phyloP scores from a whole-genome alignment of 495 filamentous ascomycete species.

The Opeltia flavorubescens region DNA sequence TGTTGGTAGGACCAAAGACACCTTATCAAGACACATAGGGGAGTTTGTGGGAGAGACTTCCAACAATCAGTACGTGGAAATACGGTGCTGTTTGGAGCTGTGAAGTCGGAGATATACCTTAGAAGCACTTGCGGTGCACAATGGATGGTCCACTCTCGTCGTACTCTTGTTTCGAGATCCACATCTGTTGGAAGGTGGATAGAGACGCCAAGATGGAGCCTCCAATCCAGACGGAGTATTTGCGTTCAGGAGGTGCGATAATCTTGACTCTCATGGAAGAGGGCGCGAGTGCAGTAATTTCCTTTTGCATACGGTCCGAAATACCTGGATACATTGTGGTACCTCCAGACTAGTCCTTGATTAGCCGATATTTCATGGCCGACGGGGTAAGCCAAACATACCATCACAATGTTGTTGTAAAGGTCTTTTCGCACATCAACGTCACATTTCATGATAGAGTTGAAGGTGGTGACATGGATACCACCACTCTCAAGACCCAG shows the following conservation, averaged over 20 bases:
- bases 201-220: constrained; percentile 98
- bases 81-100: not conserved
- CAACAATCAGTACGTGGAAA: too few species aligned
- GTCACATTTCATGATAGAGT: constrained; percentile 99
- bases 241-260: constrained; percentile 62
- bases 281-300: constrained; percentile 97
- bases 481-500: constrained; percentile 95
- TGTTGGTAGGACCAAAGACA: not conserved
- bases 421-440: constrained; percentile 99
- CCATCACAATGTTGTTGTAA: constrained; percentile 99
- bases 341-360: constrained; percentile 63
- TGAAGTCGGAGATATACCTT: constrained; percentile 39
- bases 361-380: constrained; percentile 8
- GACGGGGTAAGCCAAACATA: constrained; percentile 31
- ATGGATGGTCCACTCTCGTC: constrained; percentile 99
- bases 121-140: constrained; percentile 99
- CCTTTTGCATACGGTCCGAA: constrained; percentile 99
- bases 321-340: constrained; percentile 99
- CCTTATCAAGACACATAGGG: constrained; percentile 1
- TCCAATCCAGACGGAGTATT: constrained; percentile 98
- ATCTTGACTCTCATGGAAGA: constrained; percentile 85
- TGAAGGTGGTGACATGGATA: constrained; percentile 99
- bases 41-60: too few species aligned
- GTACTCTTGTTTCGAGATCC: constrained; percentile 99
- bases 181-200: constrained; percentile 99